phyloP scores from a whole-genome alignment of 2,329 filamentous ascomycete genomes.

The Blastomyces silverae region DNA sequence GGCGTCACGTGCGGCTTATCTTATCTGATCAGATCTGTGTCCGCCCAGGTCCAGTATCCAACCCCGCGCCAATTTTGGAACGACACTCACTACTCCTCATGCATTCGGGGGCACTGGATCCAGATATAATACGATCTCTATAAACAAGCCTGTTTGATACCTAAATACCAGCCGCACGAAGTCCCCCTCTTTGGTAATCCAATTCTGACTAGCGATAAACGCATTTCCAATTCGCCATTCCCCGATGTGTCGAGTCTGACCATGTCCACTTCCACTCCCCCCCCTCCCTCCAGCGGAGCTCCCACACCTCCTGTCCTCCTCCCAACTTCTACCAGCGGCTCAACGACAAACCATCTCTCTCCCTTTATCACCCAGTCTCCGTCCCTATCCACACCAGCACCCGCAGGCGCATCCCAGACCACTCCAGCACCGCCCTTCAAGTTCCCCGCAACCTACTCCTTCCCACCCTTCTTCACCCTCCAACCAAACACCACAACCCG shows the following conservation, averaged over 20 bases:
- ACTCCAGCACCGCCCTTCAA: constrained; percentile 27
- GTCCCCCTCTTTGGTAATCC: not conserved
- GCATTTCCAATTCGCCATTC: not conserved
- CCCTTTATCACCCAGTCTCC: not conserved
- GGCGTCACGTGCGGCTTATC: constrained; percentile 1
- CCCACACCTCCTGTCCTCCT: constrained; percentile 18
- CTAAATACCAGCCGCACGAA: not conserved
- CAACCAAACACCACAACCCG: constrained; percentile 43
- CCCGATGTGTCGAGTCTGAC: not conserved
- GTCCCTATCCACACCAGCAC: not conserved
- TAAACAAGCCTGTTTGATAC: not conserved
- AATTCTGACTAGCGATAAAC: not conserved
- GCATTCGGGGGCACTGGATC: not conserved
- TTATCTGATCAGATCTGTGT: constrained; percentile 4
- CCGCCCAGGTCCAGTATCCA: not conserved
- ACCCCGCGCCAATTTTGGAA: too few species aligned
- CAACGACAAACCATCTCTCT: not conserved
- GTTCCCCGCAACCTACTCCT: constrained; percentile 41
- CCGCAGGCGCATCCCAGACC: not conserved
- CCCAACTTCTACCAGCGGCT: constrained; percentile 12
- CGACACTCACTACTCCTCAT: too few species aligned
- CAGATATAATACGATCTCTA: not conserved
- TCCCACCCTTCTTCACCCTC: constrained; percentile 50
- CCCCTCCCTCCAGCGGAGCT: not conserved
- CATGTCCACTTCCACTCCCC: not conserved